These are phyloP conservation scores for Ogataea ganodermae DNA, from an alignment of 805 yeast species.

Conservation along the genomic window DNA sequence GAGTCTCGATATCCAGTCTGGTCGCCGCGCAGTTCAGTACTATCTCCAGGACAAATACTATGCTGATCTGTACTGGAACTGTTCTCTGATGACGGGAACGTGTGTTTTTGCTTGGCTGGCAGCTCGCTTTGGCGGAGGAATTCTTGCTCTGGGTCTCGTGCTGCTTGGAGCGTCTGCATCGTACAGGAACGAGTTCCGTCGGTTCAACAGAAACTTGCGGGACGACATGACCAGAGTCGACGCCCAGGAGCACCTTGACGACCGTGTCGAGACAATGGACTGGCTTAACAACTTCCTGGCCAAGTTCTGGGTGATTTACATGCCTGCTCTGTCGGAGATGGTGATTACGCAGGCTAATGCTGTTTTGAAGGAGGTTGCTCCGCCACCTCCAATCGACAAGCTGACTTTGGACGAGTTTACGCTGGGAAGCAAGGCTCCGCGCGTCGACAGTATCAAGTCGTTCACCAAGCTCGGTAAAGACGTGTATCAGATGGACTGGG, in stretches of 20 bases:
- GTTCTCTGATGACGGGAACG: conserved; percentile 62
- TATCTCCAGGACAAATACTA: conserved; percentile 69
- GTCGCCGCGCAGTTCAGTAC: conserved; percentile 45
- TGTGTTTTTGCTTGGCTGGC: conserved; percentile 71
- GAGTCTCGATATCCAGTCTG: conserved; percentile 16
- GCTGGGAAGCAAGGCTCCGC: conserved; percentile 78
- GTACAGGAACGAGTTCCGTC: conserved; percentile 70
- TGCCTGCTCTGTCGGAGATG: conserved; percentile 81
- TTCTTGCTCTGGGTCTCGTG: conserved; percentile 62
- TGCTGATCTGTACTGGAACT: conserved; percentile 74
- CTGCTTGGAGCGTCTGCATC: conserved; percentile 63
- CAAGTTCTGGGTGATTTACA: conserved; percentile 84
- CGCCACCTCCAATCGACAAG: conserved; percentile 81
- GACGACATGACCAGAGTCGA: conserved; percentile 73
- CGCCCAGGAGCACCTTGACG: conserved; percentile 64
- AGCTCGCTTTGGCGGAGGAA: conserved; percentile 64
- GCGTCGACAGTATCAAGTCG: conserved; percentile 69
- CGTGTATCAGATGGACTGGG: conserved; percentile 81
- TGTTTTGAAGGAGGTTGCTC: conserved; percentile 66
- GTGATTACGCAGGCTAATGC: conserved; percentile 72
- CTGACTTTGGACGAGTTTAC: conserved; percentile 75
- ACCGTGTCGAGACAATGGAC: conserved; percentile 69
- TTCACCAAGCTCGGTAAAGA: conserved; percentile 69
- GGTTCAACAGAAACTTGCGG: conserved; percentile 71
- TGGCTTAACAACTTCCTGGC: conserved; percentile 79